Evolutionary conservation across 495 filamentous ascomycete genomes (phyloP), one percentile per base, ranked within the genome.

Genomic region (Xylaria nigripes): DNA sequence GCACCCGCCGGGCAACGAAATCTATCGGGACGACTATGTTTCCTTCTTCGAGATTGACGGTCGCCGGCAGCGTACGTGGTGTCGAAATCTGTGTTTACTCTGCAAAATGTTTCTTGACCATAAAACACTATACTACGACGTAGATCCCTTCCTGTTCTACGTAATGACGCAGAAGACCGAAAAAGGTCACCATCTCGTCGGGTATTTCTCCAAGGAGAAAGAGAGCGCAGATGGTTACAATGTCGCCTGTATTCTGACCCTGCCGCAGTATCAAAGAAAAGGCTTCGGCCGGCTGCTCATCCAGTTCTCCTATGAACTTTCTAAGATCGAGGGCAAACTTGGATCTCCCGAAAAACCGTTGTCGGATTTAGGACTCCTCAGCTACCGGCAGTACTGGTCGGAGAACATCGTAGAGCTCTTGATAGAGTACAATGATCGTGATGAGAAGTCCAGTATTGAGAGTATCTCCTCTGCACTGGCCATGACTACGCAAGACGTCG

Each of bases 111-210:
- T 98, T 72, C 82, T 98, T 23, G 93, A 97, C 61, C 93, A 97
- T 74, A 98, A 98, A 69, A 97, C 93, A 7, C 86, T 98, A n/a
- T 98, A 96, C 78, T 98, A 97, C 72, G 93, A 98, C 62, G 93
- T 98, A 49, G 93, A 98, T 64, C 93, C 93, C 8, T 98, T 98
- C 70, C 74, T 97, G 9, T 98, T 97, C 76, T 98, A 98, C 73
- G 92, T 91, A 79, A 98, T 98, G 93, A 86, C 83, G 48, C 86
- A 82, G 13, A 82, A 90, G 50, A 87, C 89, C 55, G 85, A 88
- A 44, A 86, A 85, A 46, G 93, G 93, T 9, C 92, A 85, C 65
- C 93, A 97, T 64, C 77, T 98, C 0, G 87, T 97, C 47, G 93
- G 93, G 50, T 98, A 95, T 66, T 98, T 98, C 69, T 92, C 86